Conservation (phyloP, 2,329 filamentous ascomycete species). For the Aureobasidium leucospermi region DNA sequence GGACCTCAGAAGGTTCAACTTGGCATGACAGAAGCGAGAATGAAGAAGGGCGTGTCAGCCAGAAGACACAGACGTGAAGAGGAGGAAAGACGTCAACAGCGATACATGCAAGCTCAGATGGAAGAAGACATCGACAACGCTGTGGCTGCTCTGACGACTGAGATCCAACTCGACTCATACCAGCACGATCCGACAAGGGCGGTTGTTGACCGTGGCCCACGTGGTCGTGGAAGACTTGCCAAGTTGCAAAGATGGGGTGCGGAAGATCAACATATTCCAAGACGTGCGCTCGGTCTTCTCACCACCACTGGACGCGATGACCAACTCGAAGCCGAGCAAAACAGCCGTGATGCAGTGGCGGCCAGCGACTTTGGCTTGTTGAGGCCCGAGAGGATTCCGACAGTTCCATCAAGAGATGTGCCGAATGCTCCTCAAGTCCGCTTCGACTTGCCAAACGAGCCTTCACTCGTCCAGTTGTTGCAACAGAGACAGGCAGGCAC, state of each 20-base stretch:
- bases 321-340: slow-evolving; percentile 3
- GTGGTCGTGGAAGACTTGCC: slow-evolving; percentile 13
- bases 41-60: slow-evolving; percentile 4
- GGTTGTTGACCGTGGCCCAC: slow-evolving; percentile 14
- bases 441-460: neutral
- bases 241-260: slow-evolving; percentile 12
- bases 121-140: slow-evolving; percentile 17
- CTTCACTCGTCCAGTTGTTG: neutral
- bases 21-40: slow-evolving; percentile 16
- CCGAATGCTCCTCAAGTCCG: neutral
- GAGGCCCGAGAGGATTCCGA: neutral
- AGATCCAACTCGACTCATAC: slow-evolving; percentile 21
- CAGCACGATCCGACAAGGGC: slow-evolving; percentile 17
- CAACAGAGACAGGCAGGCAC: slow-evolving; percentile 5
- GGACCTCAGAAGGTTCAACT: slow-evolving; percentile 9
- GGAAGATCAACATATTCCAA: slow-evolving; percentile 4
- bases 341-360: slow-evolving; percentile 3
- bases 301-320: slow-evolving; percentile 3
- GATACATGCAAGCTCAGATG: slow-evolving; percentile 10
- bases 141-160: slow-evolving; percentile 1
- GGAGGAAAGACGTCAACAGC: slow-evolving; percentile 13
- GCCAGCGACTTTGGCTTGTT: slow-evolving; percentile 8
- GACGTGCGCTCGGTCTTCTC: slow-evolving; percentile 11
- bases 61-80: slow-evolving; percentile 14
- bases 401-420: neutral